Evolutionary conservation across 768 basidiomycete genomes (phyloP), one percentile per base, ranked within the genome.

Genomic region (Daedaleopsis sinensis): DNA sequence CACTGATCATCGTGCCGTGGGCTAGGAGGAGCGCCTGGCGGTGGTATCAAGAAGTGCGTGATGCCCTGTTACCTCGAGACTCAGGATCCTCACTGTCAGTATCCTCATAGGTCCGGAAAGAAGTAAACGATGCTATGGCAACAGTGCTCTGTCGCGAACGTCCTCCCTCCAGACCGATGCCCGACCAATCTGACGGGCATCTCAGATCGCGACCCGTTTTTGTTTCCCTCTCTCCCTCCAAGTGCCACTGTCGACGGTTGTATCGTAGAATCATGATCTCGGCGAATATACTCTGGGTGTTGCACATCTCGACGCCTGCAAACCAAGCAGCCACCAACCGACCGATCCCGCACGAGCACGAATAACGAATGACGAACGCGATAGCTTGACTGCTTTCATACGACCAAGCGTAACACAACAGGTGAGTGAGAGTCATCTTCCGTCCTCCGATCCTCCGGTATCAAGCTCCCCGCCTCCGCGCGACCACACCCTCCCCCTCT

Each of bases 1-100:
- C 58, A 60, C 58, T 47, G 42, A 60, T 27, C 46, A 52, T 13
- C 42, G 35, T 18, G 42, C 46, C 24, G 52, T 62, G 13, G 38
- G 18, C 32, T 71, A 91, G 91, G 84, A 63, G 91, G 91, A 21
- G 78, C 89, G 11, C 81, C 87, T 55, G 85, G 84, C 54, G 86
- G 83, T 47, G 91, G 93, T 24, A 92, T 94, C 81, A 93, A 94
- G 84, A 94, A 94, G 92, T 93, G 75, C 24, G 4, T 43, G 16
- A 37, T 37, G 19, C 13, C 16, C 18, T 16, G 18, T 47, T 42
- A 15, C 32, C 16, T 10, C 23, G 1, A 27, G 55, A 54, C 52
- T 58, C 7, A 24, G 19, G 19, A 63, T 42, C 49, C 27, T 23
- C 42, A 54, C 19, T 63, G 35, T 23, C 42, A 54, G n/a, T 63